phyloP scores from a whole-genome alignment of 2,329 filamentous ascomycete species.

The Coniochaeta sp. region DNA sequence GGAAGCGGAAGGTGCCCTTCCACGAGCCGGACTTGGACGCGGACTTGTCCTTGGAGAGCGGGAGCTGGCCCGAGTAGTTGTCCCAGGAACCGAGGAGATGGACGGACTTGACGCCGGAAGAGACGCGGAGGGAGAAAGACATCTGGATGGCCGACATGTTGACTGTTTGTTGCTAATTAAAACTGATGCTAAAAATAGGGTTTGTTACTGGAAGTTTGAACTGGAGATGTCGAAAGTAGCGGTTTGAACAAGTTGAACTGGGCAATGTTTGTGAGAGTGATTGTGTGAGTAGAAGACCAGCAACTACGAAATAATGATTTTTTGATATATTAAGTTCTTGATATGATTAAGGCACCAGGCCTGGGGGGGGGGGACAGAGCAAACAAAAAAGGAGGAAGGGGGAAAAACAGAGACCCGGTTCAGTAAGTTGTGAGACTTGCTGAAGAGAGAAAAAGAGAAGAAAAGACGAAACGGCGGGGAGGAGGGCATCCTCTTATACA shows the following conservation, averaged over 20 bases:
- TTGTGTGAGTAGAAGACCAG: conserved; percentile 31
- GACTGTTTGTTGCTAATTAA: conserved; percentile 21
- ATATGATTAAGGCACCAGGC: conserved; percentile 29
- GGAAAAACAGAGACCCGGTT: conserved; percentile 47
- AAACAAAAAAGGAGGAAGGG: conserved; percentile 22
- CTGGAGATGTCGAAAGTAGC: conserved; percentile 26
- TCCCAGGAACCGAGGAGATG: conserved; percentile 98
- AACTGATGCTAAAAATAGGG: conserved; percentile 16
- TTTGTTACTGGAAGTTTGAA: conserved; percentile 23
- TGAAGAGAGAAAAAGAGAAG: conserved; percentile 44
- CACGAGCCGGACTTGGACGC: conserved; percentile 83
- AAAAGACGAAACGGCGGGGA: conserved; percentile 30
- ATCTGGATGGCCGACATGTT: conserved; percentile 89
- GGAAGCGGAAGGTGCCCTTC: conserved; percentile 96
- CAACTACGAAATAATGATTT: conserved; percentile 32
- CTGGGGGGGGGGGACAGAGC: conserved; percentile 13
- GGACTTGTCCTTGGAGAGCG: conserved; percentile 80
- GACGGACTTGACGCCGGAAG: conserved; percentile 92
- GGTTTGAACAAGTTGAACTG: conserved; percentile 48
- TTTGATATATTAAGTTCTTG: conserved; percentile 18
- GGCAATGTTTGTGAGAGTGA: conserved; percentile 18
- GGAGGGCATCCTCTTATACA: conserved; percentile 33
- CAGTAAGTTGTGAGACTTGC: conserved; percentile 54
- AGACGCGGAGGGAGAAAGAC: conserved; percentile 93
- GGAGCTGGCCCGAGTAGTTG: conserved; percentile 90